Evolutionary conservation across 257 asterid genomes (phyloP), one percentile per base, ranked within the genome.

Genomic region (Penstemon barbatus): DNA sequence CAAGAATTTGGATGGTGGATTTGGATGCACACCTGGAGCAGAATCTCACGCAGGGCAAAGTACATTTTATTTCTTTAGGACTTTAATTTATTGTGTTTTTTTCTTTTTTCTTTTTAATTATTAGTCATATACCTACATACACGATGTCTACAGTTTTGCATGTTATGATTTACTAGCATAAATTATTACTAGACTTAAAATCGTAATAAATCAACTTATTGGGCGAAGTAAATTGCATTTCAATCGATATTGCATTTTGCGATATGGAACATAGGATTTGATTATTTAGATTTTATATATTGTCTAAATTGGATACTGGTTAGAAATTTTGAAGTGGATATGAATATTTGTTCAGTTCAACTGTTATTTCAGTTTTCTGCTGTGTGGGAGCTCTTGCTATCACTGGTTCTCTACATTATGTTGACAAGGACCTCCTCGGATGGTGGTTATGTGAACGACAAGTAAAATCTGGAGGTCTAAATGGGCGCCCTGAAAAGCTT

Each of bases 401-500:
- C 54, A 84, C 99, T 40, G 99, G 96, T 53, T 83, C 89, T 72
- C 85, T 93, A 41, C 87, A 90, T 84, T 91, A 87, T 65, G 87
- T 93, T 63, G 97, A 93, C 82, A 88, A 87, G 76, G 96, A 93
- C 81, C 97, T 90, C 81, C 99, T 93, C 18, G 97, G 97, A 18
- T 93, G 99, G 99, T 93, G 99, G 97, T 72, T 90, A 70, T 93
- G 95, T 69, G 97, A 93, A 77, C 79, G 99, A 61, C 97, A 93
- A 84, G 96, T 90, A 42, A 85, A 90, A 81, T 83, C 94, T 40
- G 98, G 98, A 15, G 98, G 97, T 72, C 84, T 93, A 40, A 93
- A 90, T 75, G 98, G 98, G 69, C 97, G 97, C 51, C 98, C 98
- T 1, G 98, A 93, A 85, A 93, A 93, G 89, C 99, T 93, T 76